Conservation (phyloP, 2,329 filamentous ascomycete genomes). For the Cercospora zeae-maydis region DNA sequence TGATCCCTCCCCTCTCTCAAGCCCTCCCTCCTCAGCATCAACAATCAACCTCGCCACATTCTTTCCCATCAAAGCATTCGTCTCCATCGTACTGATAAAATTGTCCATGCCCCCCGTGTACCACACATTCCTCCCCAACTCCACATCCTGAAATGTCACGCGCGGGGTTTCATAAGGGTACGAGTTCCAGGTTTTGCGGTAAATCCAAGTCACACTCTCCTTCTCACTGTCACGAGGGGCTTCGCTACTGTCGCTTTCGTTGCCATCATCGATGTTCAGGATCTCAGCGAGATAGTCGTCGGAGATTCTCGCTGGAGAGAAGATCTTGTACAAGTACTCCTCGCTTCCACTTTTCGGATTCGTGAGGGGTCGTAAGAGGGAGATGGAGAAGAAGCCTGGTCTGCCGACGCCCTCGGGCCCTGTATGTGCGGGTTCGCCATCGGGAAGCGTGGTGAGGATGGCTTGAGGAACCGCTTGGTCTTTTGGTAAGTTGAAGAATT, state of each 20-base stretch:
- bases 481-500: conserved; percentile 65
- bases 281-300: conserved; percentile 48
- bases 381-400: conserved; percentile 81
- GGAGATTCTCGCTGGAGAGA: conserved; percentile 53
- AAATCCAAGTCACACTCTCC: conserved; percentile 66
- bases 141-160: conserved; percentile 78
- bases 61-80: conserved; percentile 84
- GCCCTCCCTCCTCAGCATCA: conserved; percentile 39
- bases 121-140: conserved; percentile 64
- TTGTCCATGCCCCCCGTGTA: conserved; percentile 73
- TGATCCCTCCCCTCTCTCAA: background rate
- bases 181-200: conserved; percentile 73
- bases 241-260: conserved; percentile 7
- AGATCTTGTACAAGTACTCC: conserved; percentile 65
- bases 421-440: conserved; percentile 50
- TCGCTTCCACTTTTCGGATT: conserved; percentile 44
- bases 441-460: conserved; percentile 76
- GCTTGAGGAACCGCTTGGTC: conserved; percentile 63
- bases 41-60: conserved; percentile 72
- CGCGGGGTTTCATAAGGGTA: conserved; percentile 85
- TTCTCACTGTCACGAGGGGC: conserved; percentile 33
- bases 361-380: conserved; percentile 61
- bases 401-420: conserved; percentile 61
- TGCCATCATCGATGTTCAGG: conserved; percentile 38
- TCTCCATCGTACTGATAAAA: conserved; percentile 98